Conservation (phyloP, 2,329 filamentous ascomycete genomes). For the Sporothrix pallida region DNA sequence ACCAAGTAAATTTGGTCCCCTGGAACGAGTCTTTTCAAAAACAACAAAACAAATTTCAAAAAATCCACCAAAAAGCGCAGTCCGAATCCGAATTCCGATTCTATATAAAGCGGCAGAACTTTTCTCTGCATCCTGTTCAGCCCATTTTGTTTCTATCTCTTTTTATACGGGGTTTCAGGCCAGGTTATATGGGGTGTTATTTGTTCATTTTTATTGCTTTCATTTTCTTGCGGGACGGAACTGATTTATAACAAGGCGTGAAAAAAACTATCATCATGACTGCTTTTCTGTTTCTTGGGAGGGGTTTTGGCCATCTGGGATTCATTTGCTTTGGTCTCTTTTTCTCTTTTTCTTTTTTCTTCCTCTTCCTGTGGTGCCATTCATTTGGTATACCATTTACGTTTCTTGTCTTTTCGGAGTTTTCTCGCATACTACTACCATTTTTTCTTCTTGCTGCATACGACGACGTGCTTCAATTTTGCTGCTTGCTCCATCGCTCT, state of each 20-base stretch:
- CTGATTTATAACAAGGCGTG: slow-evolving; percentile 25
- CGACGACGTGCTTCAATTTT: slow-evolving; percentile 12
- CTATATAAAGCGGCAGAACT: slow-evolving; percentile 9
- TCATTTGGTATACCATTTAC: slow-evolving; percentile 14
- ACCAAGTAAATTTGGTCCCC: slow-evolving; percentile 24
- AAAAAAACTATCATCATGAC: slow-evolving; percentile 30
- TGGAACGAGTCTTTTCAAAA: not conserved
- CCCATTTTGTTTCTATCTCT: slow-evolving; percentile 2
- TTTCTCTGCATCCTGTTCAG: not conserved
- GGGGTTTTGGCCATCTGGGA: slow-evolving; percentile 20
- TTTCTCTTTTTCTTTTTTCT: slow-evolving; percentile 18
- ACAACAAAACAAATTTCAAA: not conserved
- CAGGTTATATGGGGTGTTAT: slow-evolving; percentile 5
- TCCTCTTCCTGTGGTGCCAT: not conserved
- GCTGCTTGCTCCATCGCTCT: not conserved
- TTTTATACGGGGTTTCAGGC: not conserved
- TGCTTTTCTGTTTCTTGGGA: not conserved
- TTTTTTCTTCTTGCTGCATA: slow-evolving; percentile 23
- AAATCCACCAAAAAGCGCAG: slow-evolving; percentile 18
- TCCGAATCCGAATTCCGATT: not conserved
- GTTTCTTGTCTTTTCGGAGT: not conserved
- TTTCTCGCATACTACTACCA: slow-evolving; percentile 19
- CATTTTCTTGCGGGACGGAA: slow-evolving; percentile 3
- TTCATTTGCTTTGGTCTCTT: not conserved
- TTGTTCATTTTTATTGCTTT: not conserved